phyloP scores from a whole-genome alignment of 2,329 filamentous ascomycete genomes.

The Periconia sp. region DNA sequence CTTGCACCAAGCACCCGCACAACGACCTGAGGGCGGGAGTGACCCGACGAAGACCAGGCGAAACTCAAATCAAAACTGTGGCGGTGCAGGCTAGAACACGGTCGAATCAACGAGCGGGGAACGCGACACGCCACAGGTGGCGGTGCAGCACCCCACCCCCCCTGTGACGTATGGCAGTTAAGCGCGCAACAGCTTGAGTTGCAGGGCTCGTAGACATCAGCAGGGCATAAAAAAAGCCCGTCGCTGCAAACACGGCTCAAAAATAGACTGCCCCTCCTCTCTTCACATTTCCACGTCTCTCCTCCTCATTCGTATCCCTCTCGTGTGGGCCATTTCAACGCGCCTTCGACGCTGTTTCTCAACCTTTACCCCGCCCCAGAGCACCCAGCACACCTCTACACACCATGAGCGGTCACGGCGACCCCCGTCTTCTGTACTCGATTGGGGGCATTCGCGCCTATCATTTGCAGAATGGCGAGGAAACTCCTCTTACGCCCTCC shows the following conservation, averaged over 20 bases:
- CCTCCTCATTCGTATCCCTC: constrained; percentile 8
- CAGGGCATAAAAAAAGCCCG: constrained; percentile 12
- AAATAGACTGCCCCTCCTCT: constrained; percentile 7
- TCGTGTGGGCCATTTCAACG: too few species aligned
- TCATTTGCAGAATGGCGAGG: constrained; percentile 86
- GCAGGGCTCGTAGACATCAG: constrained; percentile 9
- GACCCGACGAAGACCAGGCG: too few species aligned
- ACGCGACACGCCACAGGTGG: constrained; percentile 4
- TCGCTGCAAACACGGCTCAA: constrained; percentile 10
- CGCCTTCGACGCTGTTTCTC: neutral
- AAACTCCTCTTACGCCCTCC: constrained; percentile 80
- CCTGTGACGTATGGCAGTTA: constrained; percentile 19
- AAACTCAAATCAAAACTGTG: constrained; percentile 1
- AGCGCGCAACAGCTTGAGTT: constrained; percentile 20
- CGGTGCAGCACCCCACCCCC: constrained; percentile 2
- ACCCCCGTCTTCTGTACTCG: constrained; percentile 62
- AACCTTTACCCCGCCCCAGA: neutral
- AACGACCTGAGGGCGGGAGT: too few species aligned
- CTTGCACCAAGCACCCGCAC: too few species aligned
- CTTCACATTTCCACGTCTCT: constrained; percentile 6
- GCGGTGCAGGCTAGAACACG: neutral
- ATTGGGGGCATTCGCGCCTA: constrained; percentile 88
- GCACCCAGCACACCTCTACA: constrained; percentile 1
- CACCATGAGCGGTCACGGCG: constrained; percentile 58
- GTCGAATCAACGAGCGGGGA: neutral